Evolutionary conservation across 352 stramenopile genomes (phyloP).

Genomic region (Phytopythium boreale): DNA sequence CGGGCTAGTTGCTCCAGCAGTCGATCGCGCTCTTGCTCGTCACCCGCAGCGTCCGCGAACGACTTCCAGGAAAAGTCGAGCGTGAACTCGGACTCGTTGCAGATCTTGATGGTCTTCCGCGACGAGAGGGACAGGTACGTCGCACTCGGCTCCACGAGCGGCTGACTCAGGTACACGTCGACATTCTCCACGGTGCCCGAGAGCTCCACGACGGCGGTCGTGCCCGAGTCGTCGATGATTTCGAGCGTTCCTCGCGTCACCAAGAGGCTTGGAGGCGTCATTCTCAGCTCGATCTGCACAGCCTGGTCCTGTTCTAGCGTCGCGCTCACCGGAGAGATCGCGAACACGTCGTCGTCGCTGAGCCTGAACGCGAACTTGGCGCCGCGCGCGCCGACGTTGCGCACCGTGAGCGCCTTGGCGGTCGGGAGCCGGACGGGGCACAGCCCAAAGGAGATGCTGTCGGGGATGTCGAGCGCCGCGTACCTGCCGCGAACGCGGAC

Average conservation of each 20-base stretch:
- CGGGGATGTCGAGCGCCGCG: conserved; percentile 88
- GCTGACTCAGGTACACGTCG: conserved; percentile 89
- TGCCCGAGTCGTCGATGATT: conserved; percentile 81
- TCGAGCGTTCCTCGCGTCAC: conserved; percentile 71
- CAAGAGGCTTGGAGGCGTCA: conserved; percentile 33
- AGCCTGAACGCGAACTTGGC: conserved; percentile 75
- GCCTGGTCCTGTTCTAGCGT: conserved; percentile 59
- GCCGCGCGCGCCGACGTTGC: conserved; percentile 84
- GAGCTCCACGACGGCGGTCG: conserved; percentile 69
- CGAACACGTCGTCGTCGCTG: conserved; percentile 44
- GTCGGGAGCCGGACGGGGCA: conserved; percentile 87
- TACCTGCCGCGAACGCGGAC: conserved; percentile 81
- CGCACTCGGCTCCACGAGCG: conserved; percentile 76
- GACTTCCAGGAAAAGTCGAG: conserved; percentile 93
- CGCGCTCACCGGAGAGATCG: conserved; percentile 55
- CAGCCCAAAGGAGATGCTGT: conserved; percentile 84
- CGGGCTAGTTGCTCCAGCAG: conserved; percentile 80
- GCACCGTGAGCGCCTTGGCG: conserved; percentile 79
- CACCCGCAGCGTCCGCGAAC: conserved; percentile 64
- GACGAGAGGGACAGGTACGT: conserved; percentile 93
- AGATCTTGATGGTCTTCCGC: conserved; percentile 89
- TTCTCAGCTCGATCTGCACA: conserved; percentile 79
- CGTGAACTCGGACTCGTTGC: conserved; percentile 90
- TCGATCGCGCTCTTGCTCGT: conserved; percentile 79
- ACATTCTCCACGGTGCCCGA: conserved; percentile 78